These are phyloP conservation scores for Exophiala xenobiotica DNA, from an alignment of 2,329 filamentous ascomycete species.

Conservation along the genomic window DNA sequence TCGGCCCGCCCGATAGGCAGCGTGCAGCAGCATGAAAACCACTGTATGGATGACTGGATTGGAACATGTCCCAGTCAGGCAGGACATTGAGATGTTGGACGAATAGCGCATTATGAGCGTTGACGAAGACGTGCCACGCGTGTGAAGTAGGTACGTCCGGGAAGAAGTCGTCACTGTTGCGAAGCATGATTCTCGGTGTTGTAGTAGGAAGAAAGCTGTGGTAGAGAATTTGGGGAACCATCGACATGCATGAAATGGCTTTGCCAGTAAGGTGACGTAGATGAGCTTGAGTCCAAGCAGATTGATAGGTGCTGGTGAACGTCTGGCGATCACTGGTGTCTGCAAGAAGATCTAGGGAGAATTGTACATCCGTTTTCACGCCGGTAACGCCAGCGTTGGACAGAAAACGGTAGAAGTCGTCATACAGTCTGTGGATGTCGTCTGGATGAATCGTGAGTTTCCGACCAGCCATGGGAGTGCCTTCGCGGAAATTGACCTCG, in stretches of 20 bases:
- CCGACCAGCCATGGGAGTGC: conserved; percentile 54
- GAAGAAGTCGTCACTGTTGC: conserved; percentile 90
- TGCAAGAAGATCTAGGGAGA: conserved; percentile 75
- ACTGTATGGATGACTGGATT: conserved; percentile 67
- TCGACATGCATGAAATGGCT: conserved; percentile 92
- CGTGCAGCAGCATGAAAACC: conserved; percentile 86
- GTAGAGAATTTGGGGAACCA: conserved; percentile 82
- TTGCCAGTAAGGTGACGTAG: conserved; percentile 75
- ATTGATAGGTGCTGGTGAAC: conserved; percentile 74
- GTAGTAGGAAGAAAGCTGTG: conserved; percentile 72
- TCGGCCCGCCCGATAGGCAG: conserved; percentile 84
- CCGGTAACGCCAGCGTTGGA: conserved; percentile 71
- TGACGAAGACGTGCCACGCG: conserved; percentile 92
- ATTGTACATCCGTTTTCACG: conserved; percentile 92
- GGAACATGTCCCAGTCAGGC: conserved; percentile 81
- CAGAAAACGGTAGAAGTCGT: conserved; percentile 89
- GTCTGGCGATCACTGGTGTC: conserved; percentile 68
- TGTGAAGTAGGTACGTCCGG: conserved; percentile 78
- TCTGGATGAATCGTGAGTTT: conserved; percentile 72
- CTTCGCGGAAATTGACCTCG: conserved; percentile 52
- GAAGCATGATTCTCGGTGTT: conserved; percentile 69
- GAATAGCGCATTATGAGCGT: conserved; percentile 83
- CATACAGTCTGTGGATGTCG: conserved; percentile 74
- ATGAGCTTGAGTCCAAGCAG: conserved; percentile 78
- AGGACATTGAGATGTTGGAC: conserved; percentile 82